Base-by-base conservation (phyloP, 257 asterid species). In the Penstemon davidsonii region DNA sequence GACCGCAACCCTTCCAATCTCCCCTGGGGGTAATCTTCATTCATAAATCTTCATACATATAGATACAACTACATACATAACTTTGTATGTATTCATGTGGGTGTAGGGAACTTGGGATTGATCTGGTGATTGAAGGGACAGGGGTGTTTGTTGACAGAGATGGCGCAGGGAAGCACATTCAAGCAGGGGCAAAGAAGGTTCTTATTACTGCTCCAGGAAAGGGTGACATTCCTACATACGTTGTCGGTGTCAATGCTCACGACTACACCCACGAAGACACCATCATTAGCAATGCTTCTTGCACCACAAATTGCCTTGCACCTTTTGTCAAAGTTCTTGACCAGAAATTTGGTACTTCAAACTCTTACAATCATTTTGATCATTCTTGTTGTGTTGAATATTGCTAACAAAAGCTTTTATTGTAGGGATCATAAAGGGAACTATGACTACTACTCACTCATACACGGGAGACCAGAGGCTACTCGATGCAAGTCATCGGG, bases 361-460 rank as follows among this genome's bases (percentile, higher is more conserved):
- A 25, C 33, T 25, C 33, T 25, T 25, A 25, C 33, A 25, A 25
- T 25, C 33, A 25, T 25, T 25, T 25, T 25, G 33, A 25, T 25
- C 33, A 25, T 25, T 2, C 33, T 25, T 25, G 33, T 25, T 25
- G 33, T 25, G 33, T 25, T 25, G 33, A 25, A 25, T 25, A 25
- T 25, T 25, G 33, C 2, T 25, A 25, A 25, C 33, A 25, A 25
- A 25, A 2, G 33, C 33, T 25, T 25, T 25, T 25, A 72, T 72
- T 4, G 33, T 25, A 25, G 33, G 33, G 33, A 93, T 93, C 78
- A 90, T 93, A 73, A 93, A 93, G 81, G 98, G 98, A 75, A 93
- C 97, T 13, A 93, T 93, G 98, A 92, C 98, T 72, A 92, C 98
- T n/a, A 92, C 98, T 2, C 98, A 92, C 93, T 92, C 98, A 61